Evolutionary conservation across 495 filamentous ascomycete species (phyloP).

Genomic region (Neurospora sp.): DNA sequence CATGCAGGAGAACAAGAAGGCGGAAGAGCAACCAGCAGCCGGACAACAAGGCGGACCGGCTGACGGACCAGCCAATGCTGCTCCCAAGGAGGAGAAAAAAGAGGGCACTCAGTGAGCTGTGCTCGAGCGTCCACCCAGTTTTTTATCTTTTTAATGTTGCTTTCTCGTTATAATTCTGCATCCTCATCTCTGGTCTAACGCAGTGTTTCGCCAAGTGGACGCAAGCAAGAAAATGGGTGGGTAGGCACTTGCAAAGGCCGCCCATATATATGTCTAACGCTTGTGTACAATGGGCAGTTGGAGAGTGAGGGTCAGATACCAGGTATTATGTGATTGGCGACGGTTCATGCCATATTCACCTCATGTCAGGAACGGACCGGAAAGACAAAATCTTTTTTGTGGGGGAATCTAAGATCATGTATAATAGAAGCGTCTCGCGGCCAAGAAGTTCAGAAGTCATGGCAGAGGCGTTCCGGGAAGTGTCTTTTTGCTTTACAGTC

Average conservation of each 20-base stretch:
- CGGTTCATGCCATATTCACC: neutral
- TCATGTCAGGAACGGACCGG: slow-evolving; percentile 2
- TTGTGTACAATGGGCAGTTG: neutral
- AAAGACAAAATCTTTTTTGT: slow-evolving; percentile 6
- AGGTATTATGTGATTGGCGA: neutral
- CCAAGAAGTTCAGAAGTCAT: slow-evolving; percentile 6
- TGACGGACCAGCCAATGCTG: neutral
- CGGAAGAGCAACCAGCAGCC: slow-evolving; percentile 9
- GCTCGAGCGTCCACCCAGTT: neutral
- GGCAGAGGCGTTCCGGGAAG: slow-evolving; percentile 13
- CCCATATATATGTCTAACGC: neutral
- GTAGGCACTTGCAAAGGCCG: neutral
- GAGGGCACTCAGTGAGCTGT: neutral
- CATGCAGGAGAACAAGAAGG: slow-evolving; percentile 38
- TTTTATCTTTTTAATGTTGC: neutral
- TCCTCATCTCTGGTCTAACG: neutral
- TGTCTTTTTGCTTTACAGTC: neutral
- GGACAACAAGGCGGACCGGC: slow-evolving; percentile 5
- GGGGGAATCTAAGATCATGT: slow-evolving; percentile 9
- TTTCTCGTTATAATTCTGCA: neutral
- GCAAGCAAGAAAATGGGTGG: neutral
- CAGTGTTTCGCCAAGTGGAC: neutral
- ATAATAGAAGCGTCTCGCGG: slow-evolving; percentile 5
- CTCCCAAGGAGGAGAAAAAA: slow-evolving; percentile 1
- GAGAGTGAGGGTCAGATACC: neutral